Evolutionary conservation across 768 basidiomycete species (phyloP).

Genomic region (Leccinum sublutescens): DNA sequence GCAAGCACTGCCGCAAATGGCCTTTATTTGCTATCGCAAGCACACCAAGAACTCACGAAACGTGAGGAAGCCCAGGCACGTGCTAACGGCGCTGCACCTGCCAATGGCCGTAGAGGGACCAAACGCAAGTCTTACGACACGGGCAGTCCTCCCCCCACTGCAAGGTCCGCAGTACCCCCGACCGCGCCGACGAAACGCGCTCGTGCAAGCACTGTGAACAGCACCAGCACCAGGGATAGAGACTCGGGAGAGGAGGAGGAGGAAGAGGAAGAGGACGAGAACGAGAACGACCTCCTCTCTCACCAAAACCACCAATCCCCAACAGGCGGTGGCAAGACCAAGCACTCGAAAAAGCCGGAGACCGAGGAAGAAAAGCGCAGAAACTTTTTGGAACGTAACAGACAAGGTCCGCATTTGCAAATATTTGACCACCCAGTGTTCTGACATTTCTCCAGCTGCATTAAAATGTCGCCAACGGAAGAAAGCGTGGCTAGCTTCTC

Average conservation of each 20-base stretch:
- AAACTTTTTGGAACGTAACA: constrained; percentile 95
- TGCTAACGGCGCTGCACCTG: constrained; percentile 41
- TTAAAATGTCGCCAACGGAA: constrained; percentile 99
- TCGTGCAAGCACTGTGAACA: constrained; percentile 36
- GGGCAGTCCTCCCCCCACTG: constrained; percentile 32
- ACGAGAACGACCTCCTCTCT: constrained; percentile 31
- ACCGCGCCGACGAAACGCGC: constrained; percentile 34
- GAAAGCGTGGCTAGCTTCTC: constrained; percentile 92
- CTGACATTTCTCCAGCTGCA: constrained; percentile 59
- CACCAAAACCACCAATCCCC: constrained; percentile 23
- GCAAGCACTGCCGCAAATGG: constrained; percentile 83
- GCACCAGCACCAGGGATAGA: constrained; percentile 36
- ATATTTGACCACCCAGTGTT: neutral
- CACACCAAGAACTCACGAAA: constrained; percentile 94
- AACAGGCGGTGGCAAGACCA: constrained; percentile 16
- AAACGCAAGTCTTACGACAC: constrained; percentile 69
- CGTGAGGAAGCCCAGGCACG: constrained; percentile 83
- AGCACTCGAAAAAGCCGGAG: constrained; percentile 71
- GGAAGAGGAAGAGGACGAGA: constrained; percentile 42
- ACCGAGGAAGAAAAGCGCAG: constrained; percentile 97
- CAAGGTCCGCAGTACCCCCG: constrained; percentile 27
- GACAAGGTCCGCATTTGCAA: constrained; percentile 67
- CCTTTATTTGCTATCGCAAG: constrained; percentile 89
- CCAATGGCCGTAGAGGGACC: constrained; percentile 46
- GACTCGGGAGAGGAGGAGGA: constrained; percentile 35